These are phyloP conservation scores for Cytospora chrysosperma DNA, from an alignment of 2,329 filamentous ascomycete species.

Conservation along the genomic window DNA sequence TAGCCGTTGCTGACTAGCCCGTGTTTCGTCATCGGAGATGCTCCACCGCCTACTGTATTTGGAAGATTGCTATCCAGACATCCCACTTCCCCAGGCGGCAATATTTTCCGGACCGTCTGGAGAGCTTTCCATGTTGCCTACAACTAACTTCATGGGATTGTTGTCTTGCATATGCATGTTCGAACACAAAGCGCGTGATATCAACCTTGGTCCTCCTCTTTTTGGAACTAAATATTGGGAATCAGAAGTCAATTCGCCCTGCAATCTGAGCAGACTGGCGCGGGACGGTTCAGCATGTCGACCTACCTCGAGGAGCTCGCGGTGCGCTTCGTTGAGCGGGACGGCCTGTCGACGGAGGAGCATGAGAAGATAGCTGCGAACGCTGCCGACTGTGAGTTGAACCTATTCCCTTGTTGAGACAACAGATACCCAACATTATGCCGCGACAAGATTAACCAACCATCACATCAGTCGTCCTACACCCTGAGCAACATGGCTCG, in stretches of 20 bases:
- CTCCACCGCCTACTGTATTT: slow-evolving; percentile 19
- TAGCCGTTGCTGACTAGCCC: neutral
- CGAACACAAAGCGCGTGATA: neutral
- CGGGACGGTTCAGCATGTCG: slow-evolving; percentile 10
- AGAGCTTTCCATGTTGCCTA: neutral
- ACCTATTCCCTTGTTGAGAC: neutral
- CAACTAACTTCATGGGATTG: neutral
- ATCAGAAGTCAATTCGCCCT: neutral
- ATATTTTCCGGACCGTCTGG: slow-evolving; percentile 7
- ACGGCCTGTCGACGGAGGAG: slow-evolving; percentile 20
- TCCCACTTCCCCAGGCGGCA: slow-evolving; percentile 18
- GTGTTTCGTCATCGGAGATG: neutral
- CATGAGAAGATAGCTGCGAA: slow-evolving; percentile 21
- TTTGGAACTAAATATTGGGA: neutral
- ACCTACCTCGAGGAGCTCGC: slow-evolving; percentile 22
- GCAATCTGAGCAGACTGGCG: neutral
- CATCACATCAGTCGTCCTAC: neutral
- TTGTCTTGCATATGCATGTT: neutral
- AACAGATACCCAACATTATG: neutral
- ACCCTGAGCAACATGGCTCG: slow-evolving; percentile 7
- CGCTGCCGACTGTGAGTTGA: slow-evolving; percentile 19
- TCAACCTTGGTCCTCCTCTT: neutral
- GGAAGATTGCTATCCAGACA: neutral
- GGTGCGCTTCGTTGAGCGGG: slow-evolving; percentile 22
- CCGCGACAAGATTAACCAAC: neutral